Evolutionary conservation across 306 rosid species (phyloP), one percentile per base, ranked within the genome.

Genomic region (Elaeagnus macrophylla): DNA sequence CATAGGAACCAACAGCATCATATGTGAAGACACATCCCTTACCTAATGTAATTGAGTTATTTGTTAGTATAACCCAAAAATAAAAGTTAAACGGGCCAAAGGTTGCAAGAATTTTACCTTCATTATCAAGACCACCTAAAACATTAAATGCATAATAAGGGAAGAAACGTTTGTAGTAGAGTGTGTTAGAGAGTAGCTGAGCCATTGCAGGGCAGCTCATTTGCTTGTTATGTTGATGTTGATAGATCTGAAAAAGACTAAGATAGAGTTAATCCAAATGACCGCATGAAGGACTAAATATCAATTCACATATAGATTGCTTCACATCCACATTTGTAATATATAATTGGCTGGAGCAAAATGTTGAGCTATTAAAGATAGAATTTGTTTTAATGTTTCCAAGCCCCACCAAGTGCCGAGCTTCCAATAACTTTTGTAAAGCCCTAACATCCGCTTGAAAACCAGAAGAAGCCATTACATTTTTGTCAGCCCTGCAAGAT

Each of bases 201-300:
- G 78, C 99, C 99, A 91, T 87, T 6, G 87, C 97, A 60, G 97
- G 95, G 82, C 97, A 89, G 76, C 97, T 89, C 97, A 89, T 89
- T 74, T 89, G 95, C 56, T 89, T 89, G 87, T 89, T 89, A 72
- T 89, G 97, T 48, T 89, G 97, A 70, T 89, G 95, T 64, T 89
- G 97, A 69, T 89, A 89, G 57, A 71, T 83, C 97, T 89, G 85
- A 83, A 62, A 45, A 19, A 41, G 49, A 5, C 56, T 50, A 25
- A 2, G 1, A 20, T 19, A 37, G 7, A 45, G 35, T 45, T 32
- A 45, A 32, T 14, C 35, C 36, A 7, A 13, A 7, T 6, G 14
- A 36, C 36, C 1, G 12, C 8, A 20, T 6, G 13, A 41, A 16
- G 18, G 13, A 10, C 13, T 41, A 39, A 35, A 15, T 55, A 42